Base-by-base conservation (phyloP, 805 yeast species). In the Pichia nakasei region DNA sequence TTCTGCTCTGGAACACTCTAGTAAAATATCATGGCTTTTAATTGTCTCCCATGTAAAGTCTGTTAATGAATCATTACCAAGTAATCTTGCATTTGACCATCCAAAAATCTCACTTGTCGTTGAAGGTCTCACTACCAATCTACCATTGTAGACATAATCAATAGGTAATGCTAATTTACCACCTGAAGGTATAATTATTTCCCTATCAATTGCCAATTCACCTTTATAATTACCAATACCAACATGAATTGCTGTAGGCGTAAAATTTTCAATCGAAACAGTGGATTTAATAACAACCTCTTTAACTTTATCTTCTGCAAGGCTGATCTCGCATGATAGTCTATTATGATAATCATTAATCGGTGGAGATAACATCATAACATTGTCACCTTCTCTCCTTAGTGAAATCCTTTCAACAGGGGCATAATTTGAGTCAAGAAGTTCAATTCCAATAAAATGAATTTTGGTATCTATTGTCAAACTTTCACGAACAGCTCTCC, bases 401-500 rank as follows among this genome's bases (percentile, higher is more conserved):
- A 87, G 83, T 1, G 89, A 75, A 1, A 93, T 69, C 3, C 72
- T 67, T 22, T 70, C 60, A 1, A 82, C 57, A 1, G 70, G 68
- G 6, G 72, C 72, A 56, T 81, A 89, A 0, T 65, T 65, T 0
- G 85, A 71, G 34, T 69, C 79, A 2, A 74, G 37, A 21, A 89
- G 60, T 37, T 70, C 68, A n/a, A 89, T 69, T 0, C 84, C 87
- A 26, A 91, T 62, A 4, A 71, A 65, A 38, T 78, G 80, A n/a
- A 68, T 69, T 18, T 73, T 75, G 35, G 72, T 76, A 44, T 82
- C 82, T 4, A 82, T 75, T 48, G 76, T 80, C 44, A 89, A 65
- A 44, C 79, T 78, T 56, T 91, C 96, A 61, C 98, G 80, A 21
- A 88, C 75, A 26, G 72, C 72, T 48, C 85, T 72, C 97, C 97